Evolutionary conservation across 148 eudicot genomes (phyloP).

Genomic region (Amaranthus palmeri): DNA sequence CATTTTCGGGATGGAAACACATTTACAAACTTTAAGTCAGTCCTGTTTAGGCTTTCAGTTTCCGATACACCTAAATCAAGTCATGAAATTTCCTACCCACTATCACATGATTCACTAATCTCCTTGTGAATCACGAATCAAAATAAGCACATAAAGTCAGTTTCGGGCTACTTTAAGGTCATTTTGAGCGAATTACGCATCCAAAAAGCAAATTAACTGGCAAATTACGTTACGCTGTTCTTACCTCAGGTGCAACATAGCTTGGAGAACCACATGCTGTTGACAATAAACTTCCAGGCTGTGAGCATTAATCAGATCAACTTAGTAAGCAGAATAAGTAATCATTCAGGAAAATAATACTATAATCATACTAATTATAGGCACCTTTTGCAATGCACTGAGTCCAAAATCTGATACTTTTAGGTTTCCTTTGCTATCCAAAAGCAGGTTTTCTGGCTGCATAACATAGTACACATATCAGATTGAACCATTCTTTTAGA

Average conservation of each 20-base stretch:
- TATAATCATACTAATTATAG: not conserved
- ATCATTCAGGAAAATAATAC: not conserved
- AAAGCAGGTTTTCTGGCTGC: slow-evolving; percentile 58
- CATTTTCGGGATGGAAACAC: too few relatives aligned
- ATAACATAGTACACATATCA: not conserved
- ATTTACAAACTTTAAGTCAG: too few relatives aligned
- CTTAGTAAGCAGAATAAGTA: not conserved
- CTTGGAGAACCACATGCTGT: slow-evolving; percentile 49
- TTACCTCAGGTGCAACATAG: slow-evolving; percentile 50
- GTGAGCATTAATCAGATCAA: not conserved
- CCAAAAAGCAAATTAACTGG: too few relatives aligned
- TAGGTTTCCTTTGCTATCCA: slow-evolving; percentile 50
- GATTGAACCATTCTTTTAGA: too few relatives aligned
- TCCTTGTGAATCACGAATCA: too few relatives aligned
- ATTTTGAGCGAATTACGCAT: too few relatives aligned
- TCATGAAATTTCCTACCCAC: too few relatives aligned
- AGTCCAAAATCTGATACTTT: slow-evolving; percentile 68
- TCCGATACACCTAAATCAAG: too few relatives aligned
- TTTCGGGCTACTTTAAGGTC: too few relatives aligned
- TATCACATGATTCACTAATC: too few relatives aligned
- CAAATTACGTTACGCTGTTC: not conserved
- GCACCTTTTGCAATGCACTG: slow-evolving; percentile 43
- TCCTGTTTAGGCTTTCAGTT: too few relatives aligned
- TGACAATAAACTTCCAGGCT: slow-evolving; percentile 40
- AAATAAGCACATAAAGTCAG: too few relatives aligned